Conservation (phyloP, 108 stramenopile species). For the Stephanodiscus triporus region DNA sequence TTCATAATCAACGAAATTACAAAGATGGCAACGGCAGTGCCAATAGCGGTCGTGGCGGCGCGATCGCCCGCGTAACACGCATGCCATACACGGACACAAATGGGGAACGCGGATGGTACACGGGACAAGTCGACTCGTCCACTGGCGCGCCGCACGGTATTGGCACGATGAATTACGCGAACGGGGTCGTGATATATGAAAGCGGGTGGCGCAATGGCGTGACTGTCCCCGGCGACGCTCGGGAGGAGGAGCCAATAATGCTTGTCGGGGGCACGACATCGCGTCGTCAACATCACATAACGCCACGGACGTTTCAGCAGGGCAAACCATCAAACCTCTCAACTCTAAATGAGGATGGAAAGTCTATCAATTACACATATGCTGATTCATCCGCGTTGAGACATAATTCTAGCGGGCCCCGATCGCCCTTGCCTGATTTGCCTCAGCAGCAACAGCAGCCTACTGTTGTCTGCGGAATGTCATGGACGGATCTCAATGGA, state of each 20-base stretch:
- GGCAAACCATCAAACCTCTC: slow-evolving; percentile 5
- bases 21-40: too few relatives aligned
- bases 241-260: slow-evolving; percentile 14
- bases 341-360: slow-evolving; percentile 28
- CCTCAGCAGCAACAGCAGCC: slow-evolving; percentile 11
- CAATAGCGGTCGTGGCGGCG: neutral
- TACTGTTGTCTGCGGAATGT: slow-evolving; percentile 38
- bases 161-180: slow-evolving; percentile 46
- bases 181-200: slow-evolving; percentile 27
- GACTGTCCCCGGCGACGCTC: slow-evolving; percentile 5
- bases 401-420: slow-evolving; percentile 1
- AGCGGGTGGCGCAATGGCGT: slow-evolving; percentile 40
- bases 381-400: neutral
- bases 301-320: neutral
- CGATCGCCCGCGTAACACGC: slow-evolving; percentile 37
- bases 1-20: slow-evolving; percentile 17
- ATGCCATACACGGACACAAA: slow-evolving; percentile 46
- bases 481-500: slow-evolving; percentile 25
- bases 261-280: slow-evolving; percentile 5
- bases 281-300: slow-evolving; percentile 9
- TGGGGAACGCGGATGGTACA: slow-evolving; percentile 47
- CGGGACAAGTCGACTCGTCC: slow-evolving; percentile 32
- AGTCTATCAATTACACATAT: slow-evolving; percentile 8
- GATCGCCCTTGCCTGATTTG: neutral
- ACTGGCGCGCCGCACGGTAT: slow-evolving; percentile 37